A percentile compares a stretch with the other conserved stretches of the same genome.
phyloP scores from a whole-genome alignment of 345 rosid species.

The Boechera stricta region DNA sequence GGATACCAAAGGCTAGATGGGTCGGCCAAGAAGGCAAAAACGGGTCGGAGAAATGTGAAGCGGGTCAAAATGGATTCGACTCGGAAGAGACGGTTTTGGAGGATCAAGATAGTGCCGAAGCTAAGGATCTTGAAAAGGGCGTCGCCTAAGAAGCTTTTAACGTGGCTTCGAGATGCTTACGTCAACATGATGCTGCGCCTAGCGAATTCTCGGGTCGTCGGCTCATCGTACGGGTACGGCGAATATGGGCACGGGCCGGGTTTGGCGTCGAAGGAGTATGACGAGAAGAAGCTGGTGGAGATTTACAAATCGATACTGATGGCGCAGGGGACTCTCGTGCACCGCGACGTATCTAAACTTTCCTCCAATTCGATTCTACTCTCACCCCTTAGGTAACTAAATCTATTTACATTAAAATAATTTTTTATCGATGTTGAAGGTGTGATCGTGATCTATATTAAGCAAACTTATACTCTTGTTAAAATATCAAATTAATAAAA shows the following conservation, averaged over 20 bases:
- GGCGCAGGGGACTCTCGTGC: constrained; percentile 55
- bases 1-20: constrained; percentile 58
- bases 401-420: neutral
- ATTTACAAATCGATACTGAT: constrained; percentile 68
- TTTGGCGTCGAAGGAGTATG: constrained; percentile 53
- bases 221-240: constrained; percentile 44
- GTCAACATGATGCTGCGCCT: constrained; percentile 69
- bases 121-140: constrained; percentile 46
- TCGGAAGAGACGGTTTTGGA: constrained; percentile 51
- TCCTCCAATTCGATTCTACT: constrained; percentile 15
- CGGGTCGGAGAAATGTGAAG: constrained; percentile 28
- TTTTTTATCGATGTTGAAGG: neutral
- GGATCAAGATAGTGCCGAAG: constrained; percentile 63
- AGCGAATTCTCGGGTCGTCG: constrained; percentile 51
- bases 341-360: constrained; percentile 49
- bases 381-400: constrained; percentile 21
- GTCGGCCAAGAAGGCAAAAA: constrained; percentile 22
- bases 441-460: constrained; percentile 17
- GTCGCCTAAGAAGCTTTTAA: constrained; percentile 57
- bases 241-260: constrained; percentile 42
- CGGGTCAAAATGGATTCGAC: constrained; percentile 41
- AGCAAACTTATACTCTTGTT: neutral
- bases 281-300: constrained; percentile 62
- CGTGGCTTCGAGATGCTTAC: constrained; percentile 74
- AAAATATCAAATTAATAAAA: constrained; percentile 10